Evolutionary conservation across 1,284 basidiomycete species (phyloP), one percentile per base, ranked within the genome.

Genomic region (Pseudozyma thailandica): DNA sequence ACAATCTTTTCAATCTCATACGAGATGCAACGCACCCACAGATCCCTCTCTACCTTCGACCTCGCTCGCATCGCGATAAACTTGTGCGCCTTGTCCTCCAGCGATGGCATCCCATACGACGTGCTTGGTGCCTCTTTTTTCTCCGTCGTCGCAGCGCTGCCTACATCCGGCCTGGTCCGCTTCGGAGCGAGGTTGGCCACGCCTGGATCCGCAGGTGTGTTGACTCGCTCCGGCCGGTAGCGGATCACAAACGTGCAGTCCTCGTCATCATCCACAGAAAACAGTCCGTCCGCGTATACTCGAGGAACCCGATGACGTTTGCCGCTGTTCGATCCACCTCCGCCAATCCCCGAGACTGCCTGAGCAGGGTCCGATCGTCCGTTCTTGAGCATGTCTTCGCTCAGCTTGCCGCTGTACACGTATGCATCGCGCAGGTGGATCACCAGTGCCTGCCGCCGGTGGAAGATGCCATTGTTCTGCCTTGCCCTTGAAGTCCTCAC

Each of bases 11-110:
- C 92, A 57, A 93, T 91, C 84, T 93, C 92, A 51, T 86, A 87
- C 70, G 90, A 90, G 72, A 94, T 83, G 16, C 90, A 91, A 88
- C 90, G 92, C 77, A 91, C 92, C 92, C 92, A 94, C 23, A 90
- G 86, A 81, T 94, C 92, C 26, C 92, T 85, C 82, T 94, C 92
- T 42, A 93, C 84, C 79, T 88, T 89, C 81, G 88, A 92, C 79
- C 92, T 85, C 45, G 91, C 89, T 57, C 89, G 87, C 75, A 91
- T 90, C 5, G 92, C 86, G 20, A 88, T 79, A 59, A 89, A 75
- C 78, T 89, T 90, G 62, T 88, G 85, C 43, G 65, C 50, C 79
- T 89, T 89, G 44, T 86, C 85, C 12, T 87, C 87, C 43, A 92
- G 82, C 21, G 85, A 76, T 6, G 90, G 91, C 5, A 88, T 42